phyloP scores from a whole-genome alignment of 2,329 filamentous ascomycete genomes.

The Paecilomyces fulvus region DNA sequence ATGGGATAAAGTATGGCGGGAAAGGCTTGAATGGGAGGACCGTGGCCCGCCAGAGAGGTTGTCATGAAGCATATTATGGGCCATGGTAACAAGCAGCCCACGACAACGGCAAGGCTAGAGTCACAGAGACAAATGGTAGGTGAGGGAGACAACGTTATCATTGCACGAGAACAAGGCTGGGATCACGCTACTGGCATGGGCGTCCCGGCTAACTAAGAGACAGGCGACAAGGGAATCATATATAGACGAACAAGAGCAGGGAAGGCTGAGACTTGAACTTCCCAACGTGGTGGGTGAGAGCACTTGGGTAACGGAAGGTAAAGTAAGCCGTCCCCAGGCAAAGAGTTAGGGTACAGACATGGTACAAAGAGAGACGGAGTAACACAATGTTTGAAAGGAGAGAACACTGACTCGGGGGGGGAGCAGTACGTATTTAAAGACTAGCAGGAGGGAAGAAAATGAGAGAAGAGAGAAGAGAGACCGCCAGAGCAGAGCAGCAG shows the following conservation, averaged over 20 bases:
- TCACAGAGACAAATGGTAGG: background rate
- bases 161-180: background rate
- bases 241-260: background rate
- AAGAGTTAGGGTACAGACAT: background rate
- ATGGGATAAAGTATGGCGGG: background rate
- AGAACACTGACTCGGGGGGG: background rate
- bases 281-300: background rate
- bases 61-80: conserved; percentile 1
- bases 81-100: background rate
- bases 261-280: background rate
- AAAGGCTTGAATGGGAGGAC: background rate
- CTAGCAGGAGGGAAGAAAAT: background rate
- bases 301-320: background rate
- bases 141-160: background rate
- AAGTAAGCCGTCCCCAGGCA: background rate
- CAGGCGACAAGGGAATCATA: background rate
- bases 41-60: background rate
- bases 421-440: background rate
- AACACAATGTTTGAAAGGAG: background rate
- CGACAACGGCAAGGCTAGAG: background rate
- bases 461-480: background rate
- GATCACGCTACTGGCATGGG: background rate
- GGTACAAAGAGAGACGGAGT: background rate
- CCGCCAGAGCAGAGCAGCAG: background rate
- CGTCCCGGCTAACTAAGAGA: background rate